Evolutionary conservation across 1,139 yeast species (phyloP), one percentile per base, ranked within the genome.

Genomic region (Taphrina pruni): DNA sequence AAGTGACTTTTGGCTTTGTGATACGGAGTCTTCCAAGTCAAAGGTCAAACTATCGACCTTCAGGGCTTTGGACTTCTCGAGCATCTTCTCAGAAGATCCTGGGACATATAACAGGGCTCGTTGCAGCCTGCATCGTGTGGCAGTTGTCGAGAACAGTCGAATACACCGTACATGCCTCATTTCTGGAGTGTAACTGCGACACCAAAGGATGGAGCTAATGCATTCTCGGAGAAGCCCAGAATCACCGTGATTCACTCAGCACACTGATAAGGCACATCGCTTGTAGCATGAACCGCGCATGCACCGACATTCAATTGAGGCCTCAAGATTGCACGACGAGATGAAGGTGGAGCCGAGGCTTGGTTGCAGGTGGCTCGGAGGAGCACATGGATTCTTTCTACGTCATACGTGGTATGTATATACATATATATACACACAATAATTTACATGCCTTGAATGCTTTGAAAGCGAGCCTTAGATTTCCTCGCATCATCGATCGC

Each of bases 11-110:
- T 56, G 45, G 6, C 38, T 58, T 38, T 8, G 43, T 26, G 61
- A 54, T 9, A 64, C 67, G 7, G 67, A 48, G 26, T 64, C 67
- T 36, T 64, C 67, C 21, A 64, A 46, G 32, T 64, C 67, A 21
- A 55, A 64, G 12, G 67, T 55, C 20, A 64, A 35, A 20, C 61
- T 48, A 45, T 64, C 67, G 20, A 50, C 67, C 38, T 54, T 64
- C 17, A 64, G 46, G 8, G 39, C 35, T 32, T 26, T 35, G 35
- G 67, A 54, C 56, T 64, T 64, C 32, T 58, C 60, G 12, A 64
- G 48, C 67, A 64, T 64, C 56, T 55, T 64, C 26, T 55, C 61
- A 6, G 67, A 64, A n/a, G 67, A 64, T 51, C 67, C 67, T 12
- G 67, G 67, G 26, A 64, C 54, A n/a, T 64, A 64, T 9, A 64